Evolutionary conservation across 140 eudicot species (phyloP).

Genomic region (Cichorium intybus): DNA sequence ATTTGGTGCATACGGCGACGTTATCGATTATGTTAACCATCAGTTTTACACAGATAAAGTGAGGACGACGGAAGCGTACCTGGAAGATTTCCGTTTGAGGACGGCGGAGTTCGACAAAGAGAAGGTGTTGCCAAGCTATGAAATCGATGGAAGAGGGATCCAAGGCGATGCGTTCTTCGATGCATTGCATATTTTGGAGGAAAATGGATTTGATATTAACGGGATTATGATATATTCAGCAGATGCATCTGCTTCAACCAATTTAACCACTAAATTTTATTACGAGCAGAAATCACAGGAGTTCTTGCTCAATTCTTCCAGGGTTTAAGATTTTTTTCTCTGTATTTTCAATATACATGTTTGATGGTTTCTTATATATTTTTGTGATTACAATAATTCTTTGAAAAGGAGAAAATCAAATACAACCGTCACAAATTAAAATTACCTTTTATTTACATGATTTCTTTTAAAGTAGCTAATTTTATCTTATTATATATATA

Average conservation of each 20-base stretch:
- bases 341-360: not conserved
- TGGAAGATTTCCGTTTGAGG: conserved; percentile 38
- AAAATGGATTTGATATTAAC: conserved; percentile 43
- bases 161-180: conserved; percentile 60
- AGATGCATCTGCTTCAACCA: conserved; percentile 49
- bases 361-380: too few species aligned
- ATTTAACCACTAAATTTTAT: conserved; percentile 31
- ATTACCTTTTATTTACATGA: too few species aligned
- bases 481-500: too few species aligned
- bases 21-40: conserved; percentile 61
- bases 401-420: not conserved
- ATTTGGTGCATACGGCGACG: conserved; percentile 35
- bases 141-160: conserved; percentile 65
- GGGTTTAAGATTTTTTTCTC: not conserved
- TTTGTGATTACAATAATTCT: not conserved
- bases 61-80: conserved; percentile 34
- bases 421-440: too few species aligned
- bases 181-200: conserved; percentile 37
- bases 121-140: conserved; percentile 61
- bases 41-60: conserved; percentile 67
- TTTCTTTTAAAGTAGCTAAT: too few species aligned
- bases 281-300: conserved; percentile 54
- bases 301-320: conserved; percentile 49
- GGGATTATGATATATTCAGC: conserved; percentile 72
- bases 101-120: conserved; percentile 33